These are phyloP conservation scores for Saccharomycopsis amapae DNA, from an alignment of 805 yeast genomes.

Conservation along the genomic window DNA sequence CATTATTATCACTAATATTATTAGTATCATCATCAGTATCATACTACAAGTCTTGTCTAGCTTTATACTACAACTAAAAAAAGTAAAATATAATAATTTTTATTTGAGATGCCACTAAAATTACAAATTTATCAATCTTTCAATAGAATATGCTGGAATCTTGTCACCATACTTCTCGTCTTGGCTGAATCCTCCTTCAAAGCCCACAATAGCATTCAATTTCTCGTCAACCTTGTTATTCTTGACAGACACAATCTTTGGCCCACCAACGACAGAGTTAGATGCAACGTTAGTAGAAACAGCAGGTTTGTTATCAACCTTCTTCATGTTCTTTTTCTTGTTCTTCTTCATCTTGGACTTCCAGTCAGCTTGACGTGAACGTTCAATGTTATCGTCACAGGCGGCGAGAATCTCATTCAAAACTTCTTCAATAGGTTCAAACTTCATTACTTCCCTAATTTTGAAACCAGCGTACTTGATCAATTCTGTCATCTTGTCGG, in stretches of 20 bases:
- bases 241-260: constrained; percentile 16
- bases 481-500: constrained; percentile 9
- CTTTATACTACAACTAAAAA: too few relatives aligned
- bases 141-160: constrained; percentile 17
- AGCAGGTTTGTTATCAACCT: too few relatives aligned
- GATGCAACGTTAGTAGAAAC: not conserved
- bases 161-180: constrained; percentile 6
- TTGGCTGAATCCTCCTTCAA: not conserved
- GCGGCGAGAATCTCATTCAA: constrained; percentile 12
- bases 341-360: not conserved
- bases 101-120: not conserved
- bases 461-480: constrained; percentile 12
- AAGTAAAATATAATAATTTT: not conserved
- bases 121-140: constrained; percentile 18
- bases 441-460: constrained; percentile 12
- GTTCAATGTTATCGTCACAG: too few relatives aligned
- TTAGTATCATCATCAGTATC: too few relatives aligned
- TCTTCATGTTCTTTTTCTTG: not conserved
- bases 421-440: constrained; percentile 14
- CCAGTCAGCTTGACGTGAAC: not conserved
- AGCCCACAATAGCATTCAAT: constrained; percentile 15
- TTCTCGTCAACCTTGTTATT: constrained; percentile 17
- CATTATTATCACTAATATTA: too few relatives aligned
- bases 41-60: too few relatives aligned
- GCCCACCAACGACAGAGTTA: constrained; percentile 1